Evolutionary conservation across 2,329 filamentous ascomycete genomes (phyloP), one percentile per base, ranked within the genome.

Genomic region (Harringtonia aguacate): DNA sequence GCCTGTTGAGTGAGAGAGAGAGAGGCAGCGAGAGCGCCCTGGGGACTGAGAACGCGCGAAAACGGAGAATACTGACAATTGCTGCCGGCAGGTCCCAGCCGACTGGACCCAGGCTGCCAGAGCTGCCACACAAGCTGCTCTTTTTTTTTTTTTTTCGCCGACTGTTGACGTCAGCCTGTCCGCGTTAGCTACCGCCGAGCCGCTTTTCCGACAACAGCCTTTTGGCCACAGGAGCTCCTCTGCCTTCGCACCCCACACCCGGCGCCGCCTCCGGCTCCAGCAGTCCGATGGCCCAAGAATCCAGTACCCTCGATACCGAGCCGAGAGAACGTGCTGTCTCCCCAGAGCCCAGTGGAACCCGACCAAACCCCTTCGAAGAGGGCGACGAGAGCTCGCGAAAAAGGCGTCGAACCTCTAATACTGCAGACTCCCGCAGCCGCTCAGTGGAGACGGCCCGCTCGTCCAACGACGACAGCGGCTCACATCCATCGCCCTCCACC

Each of bases 331-430:
- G 73, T 62, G 71, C 73, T 56, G 67, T 69, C 62, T 80, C 76
- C 55, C 73, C 73, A 61, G 78, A 82, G 66, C 72, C 75, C 59
- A 70, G 70, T 60, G 74, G 76, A 55, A 77, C 72, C 53, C 72
- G 78, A 50, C 75, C 74, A 42, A 80, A 81, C 51, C 78, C 78
- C 34, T 81, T 81, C 58, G 70, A 79, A 24, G 40, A 40, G 62
- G 75, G 79, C 61, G 65, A 61, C 56, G 72, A 76, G 51, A 56
- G 62, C 38, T 66, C 70, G 45, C 68, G 77, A 51, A 82, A 82
- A 60, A 74, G 78, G 42, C 76, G 74, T 50, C 72, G 77, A 52
- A 78, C 76, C 27, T 80, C 77, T 14, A 62, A 69, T 41, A 70
- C 70, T 45, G 68, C 64, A 39, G 53, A 47, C 46, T 79, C 76